These are phyloP conservation scores for Oryza glumipatula DNA, from an alignment of 176 grass and related monocot species.

Conservation along the genomic window DNA sequence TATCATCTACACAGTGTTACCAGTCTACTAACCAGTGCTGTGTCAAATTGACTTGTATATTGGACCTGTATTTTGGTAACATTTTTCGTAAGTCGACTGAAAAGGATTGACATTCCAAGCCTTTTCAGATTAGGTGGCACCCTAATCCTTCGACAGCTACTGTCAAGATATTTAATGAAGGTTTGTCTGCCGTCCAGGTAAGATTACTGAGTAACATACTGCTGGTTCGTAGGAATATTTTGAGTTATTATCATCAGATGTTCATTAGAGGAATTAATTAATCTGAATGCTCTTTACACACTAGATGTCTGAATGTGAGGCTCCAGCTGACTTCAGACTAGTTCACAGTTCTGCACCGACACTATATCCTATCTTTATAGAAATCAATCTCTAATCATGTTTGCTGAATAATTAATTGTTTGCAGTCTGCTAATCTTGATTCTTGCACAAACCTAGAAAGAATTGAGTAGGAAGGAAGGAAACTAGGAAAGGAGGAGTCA, in stretches of 20 bases:
- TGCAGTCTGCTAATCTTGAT: not conserved
- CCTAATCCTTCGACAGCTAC: constrained; percentile 21
- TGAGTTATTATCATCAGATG: not conserved
- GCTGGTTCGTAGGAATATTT: not conserved
- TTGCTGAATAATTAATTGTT: constrained; percentile 10
- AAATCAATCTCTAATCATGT: not conserved
- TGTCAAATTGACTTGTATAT: constrained; percentile 30
- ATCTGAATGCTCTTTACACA: not conserved
- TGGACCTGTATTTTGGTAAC: constrained; percentile 30
- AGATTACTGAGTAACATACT: not conserved
- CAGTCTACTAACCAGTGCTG: not conserved
- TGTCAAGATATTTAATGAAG: constrained; percentile 16
- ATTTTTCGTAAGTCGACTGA: constrained; percentile 20
- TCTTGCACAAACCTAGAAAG: not conserved
- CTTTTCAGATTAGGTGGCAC: constrained; percentile 20
- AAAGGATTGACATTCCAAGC: constrained; percentile 11
- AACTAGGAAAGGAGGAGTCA: constrained; percentile 26
- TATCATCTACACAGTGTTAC: not conserved
- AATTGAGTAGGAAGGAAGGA: constrained; percentile 32
- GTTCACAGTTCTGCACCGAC: not conserved
- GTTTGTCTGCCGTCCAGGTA: constrained; percentile 12
- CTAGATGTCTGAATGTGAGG: not conserved
- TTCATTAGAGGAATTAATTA: constrained; percentile 8
- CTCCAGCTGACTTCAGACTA: not conserved
- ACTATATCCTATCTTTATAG: not conserved